Evolutionary conservation across 2,329 filamentous ascomycete species (phyloP).

Genomic region (Bipolaris bicolor): DNA sequence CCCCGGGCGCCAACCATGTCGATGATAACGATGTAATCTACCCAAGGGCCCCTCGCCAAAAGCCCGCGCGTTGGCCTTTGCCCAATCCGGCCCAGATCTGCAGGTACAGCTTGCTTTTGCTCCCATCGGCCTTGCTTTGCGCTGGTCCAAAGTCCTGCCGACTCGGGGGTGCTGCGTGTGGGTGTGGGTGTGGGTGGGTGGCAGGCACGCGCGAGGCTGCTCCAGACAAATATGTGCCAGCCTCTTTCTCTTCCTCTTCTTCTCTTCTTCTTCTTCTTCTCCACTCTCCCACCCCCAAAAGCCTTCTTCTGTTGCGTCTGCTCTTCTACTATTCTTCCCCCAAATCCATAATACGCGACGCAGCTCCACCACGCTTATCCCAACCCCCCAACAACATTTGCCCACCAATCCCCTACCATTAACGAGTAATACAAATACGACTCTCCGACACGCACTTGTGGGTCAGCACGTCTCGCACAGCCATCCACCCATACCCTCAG

Average conservation of each 20-base stretch:
- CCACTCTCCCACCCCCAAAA: neutral
- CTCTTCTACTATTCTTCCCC: neutral
- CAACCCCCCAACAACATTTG: neutral
- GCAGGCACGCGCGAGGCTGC: slow-evolving; percentile 12
- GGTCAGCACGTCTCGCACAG: slow-evolving; percentile 3
- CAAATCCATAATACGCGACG: neutral
- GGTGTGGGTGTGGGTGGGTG: neutral
- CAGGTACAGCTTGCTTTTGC: slow-evolving; percentile 20
- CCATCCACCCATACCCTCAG: neutral
- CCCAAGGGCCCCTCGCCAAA: slow-evolving; percentile 3
- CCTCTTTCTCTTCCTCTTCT: slow-evolving; percentile 7
- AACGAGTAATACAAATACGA: neutral
- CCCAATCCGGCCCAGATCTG: slow-evolving; percentile 17
- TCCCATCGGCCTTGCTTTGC: slow-evolving; percentile 18
- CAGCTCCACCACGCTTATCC: too few species aligned
- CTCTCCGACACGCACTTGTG: slow-evolving; percentile 1
- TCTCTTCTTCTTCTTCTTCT: neutral
- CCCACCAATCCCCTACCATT: neutral
- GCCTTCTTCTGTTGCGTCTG: too few species aligned
- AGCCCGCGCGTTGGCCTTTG: slow-evolving; percentile 13
- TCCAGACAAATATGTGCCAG: slow-evolving; percentile 25
- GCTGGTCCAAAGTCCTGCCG: neutral
- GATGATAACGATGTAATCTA: slow-evolving; percentile 10
- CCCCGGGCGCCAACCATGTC: slow-evolving; percentile 2
- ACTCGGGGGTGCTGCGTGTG: neutral